Evolutionary conservation across 495 filamentous ascomycete genomes (phyloP), one percentile per base, ranked within the genome.

Genomic region (Parathielavia hyrcaniae): DNA sequence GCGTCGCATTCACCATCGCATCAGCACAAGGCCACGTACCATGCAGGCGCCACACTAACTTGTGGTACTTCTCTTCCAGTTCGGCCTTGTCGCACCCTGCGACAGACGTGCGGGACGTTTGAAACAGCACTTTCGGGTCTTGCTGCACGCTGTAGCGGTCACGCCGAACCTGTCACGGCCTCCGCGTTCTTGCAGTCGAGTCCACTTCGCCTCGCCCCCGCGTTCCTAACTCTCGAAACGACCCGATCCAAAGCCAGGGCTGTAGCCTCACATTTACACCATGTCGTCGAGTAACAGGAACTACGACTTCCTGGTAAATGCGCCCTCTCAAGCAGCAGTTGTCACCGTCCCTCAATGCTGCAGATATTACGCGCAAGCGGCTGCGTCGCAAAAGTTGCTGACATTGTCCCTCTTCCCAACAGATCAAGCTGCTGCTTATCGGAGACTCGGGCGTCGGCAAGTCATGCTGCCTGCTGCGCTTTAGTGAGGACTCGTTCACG

Each of bases 361-460:
- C 47, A 1, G 22, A 39, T 39, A 40, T 40, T 10, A 2, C 19
- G 20, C 35, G 26, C 23, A 50, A 8, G 2, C 17, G 22, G 34
- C 50, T 26, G 32, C 23, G 30, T 19, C 10, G 50, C 46, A 49
- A 55, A 60, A 50, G 60, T 51, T 50, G 45, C 55, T 47, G 23
- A 57, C 55, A 58, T 20, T 8, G 43, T 30, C 36, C 2, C 10
- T n/a, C n/a, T 38, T 22, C 1, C 4, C 2, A 53, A 61, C 70
- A 97, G 93, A 99, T 99, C 79, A 99, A 99, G 79, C 83, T 99
- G 55, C 83, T 99, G 69, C 83, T 98, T 70, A 98, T 98, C 69
- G 93, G 93, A 67, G 93, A 98, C 78, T 96, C 91, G 16, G 93
- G 93, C 59, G 93, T 97, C 11, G 93, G 93, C 64, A 98, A 98